Evolutionary conservation across 768 basidiomycete genomes (phyloP), one percentile per base, ranked within the genome.

Genomic region (Suillus spraguei): DNA sequence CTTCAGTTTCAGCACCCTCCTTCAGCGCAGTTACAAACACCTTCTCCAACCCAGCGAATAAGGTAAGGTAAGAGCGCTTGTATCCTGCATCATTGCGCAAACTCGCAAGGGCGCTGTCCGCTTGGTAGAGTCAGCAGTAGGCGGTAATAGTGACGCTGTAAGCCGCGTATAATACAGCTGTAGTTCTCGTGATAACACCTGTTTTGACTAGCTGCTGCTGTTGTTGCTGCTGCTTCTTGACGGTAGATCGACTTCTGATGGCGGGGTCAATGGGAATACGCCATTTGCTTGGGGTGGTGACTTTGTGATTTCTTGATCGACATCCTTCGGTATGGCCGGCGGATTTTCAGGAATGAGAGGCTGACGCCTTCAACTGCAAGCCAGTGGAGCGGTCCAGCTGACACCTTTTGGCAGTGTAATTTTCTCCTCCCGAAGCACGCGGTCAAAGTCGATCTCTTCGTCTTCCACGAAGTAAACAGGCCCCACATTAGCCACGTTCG

Each of bases 281-380:
- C 70, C 64, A 35, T 67, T 76, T 22, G 66, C 66, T 36, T 69
- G 79, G 65, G 28, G 73, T 50, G 64, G 67, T 60, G 66, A 67
- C 32, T 67, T 67, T 22, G 61, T 66, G 36, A 68, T 82, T 74
- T 76, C 79, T 59, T 62, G 72, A 33, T 76, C 79, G 32, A 74
- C 69, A 61, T 89, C 87, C 67, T 84, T 80, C 0, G 89, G 88
- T 50, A 91, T 80, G 2, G 89, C 88, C n/a, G 93, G 90, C 0
- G 95, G 95, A 74, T 99, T 99, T 73, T 97, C 94, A 14, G 94
- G 93, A 58, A 97, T 92, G n/a, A 94, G 84, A 0, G 97, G 96
- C 71, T 99, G 97, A 99, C 92, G 32, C 97, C 97, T 69, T 99
- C 97, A 44, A 99, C 95, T 0, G 96, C 96, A 38, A 99, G 83